phyloP scores from a whole-genome alignment of 2,329 filamentous ascomycete genomes.

The Metarhizium humberi region DNA sequence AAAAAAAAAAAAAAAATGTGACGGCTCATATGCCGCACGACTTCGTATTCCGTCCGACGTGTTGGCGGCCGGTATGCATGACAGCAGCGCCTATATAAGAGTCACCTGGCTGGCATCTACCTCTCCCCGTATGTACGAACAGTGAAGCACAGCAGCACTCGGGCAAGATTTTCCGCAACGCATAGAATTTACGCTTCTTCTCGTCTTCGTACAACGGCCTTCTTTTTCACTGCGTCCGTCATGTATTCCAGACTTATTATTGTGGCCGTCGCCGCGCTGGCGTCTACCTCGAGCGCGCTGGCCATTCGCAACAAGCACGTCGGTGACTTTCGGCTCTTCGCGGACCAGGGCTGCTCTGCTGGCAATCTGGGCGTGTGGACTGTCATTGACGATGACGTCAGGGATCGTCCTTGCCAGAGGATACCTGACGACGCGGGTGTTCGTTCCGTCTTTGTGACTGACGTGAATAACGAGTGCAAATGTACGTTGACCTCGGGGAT shows the following conservation, averaged over 20 bases:
- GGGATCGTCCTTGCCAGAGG: conserved; percentile 10
- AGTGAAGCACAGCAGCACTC: no score
- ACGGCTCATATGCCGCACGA: no score
- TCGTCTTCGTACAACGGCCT: no score
- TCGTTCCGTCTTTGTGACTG: conserved; percentile 8
- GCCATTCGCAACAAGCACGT: conserved; percentile 13
- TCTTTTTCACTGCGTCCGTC: neutral
- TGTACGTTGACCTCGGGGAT: conserved; percentile 4
- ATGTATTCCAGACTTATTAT: conserved; percentile 9
- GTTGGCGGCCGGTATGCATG: no score
- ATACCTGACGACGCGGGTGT: neutral
- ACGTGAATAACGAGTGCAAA: conserved; percentile 11
- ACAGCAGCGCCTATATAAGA: no score
- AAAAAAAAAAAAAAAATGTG: no score
- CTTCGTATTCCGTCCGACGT: no score
- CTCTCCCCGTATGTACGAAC: no score
- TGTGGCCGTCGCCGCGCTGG: conserved; percentile 7
- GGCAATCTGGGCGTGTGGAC: conserved; percentile 17
- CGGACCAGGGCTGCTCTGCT: conserved; percentile 9
- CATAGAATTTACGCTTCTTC: no score
- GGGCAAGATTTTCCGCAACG: no score
- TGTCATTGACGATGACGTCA: conserved; percentile 14
- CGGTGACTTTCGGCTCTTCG: conserved; percentile 16
- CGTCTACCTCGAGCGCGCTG: conserved; percentile 7
- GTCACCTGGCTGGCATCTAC: no score